phyloP scores from a whole-genome alignment of 129 eudicot species.

The Helianthus annuus region HanXRQr2.0-SUNRISE NC_035440.2:163186535-163187034 shows the following conservation, averaged over 20 bases:
- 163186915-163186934: constrained; percentile 60
- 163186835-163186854: constrained; percentile 41
- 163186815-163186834: constrained; percentile 33
- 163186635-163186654: background rate
- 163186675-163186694: background rate
- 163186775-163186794: constrained; percentile 25
- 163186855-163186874: constrained; percentile 66
- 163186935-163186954: background rate
- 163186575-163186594: background rate
- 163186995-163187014: background rate
- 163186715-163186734: constrained; percentile 29
- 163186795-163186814: constrained; percentile 18
- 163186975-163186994: background rate
- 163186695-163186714: constrained; percentile 4
- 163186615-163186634: background rate
- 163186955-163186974: background rate
- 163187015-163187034: background rate
- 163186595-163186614: background rate
- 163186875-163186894: constrained; percentile 39
- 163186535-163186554: background rate
- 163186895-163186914: constrained; percentile 52
- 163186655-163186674: background rate
- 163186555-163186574: background rate
- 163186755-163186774: constrained; percentile 29
- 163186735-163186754: constrained; percentile 29